Evolutionary conservation across 768 basidiomycete genomes (phyloP), one percentile per base, ranked within the genome.

Genomic region (Pseudohyphozyma bogoriensis): DNA sequence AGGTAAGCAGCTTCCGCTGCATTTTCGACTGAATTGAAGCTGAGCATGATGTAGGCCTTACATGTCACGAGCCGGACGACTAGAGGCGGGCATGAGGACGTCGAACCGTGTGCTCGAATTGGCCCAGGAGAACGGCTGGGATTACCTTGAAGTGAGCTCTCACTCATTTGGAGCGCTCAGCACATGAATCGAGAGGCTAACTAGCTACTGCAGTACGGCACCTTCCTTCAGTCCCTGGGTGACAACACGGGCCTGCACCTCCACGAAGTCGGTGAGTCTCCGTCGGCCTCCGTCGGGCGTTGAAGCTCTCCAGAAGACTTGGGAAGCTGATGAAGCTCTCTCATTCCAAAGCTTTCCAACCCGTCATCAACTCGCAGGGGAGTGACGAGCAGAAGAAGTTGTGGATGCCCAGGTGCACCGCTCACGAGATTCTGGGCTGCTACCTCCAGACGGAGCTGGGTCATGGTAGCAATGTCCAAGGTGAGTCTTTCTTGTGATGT

Each of bases 321-420:
- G 3, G 10, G 8, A 51, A 9, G 78, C 76, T 75, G 35, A 40
- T 68, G 62, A 59, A 32, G n/a, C 35, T 12, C 54, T 22, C 26
- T n/a, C 53, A 32, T 9, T 42, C 12, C 36, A 26, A 42, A 52
- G 76, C 84, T 0, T 88, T 88, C 66, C 78, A 81, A 54, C 85
- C 86, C 4, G 82, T 87, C 16, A 78, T 87, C 56, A 66, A 76
- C 52, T 77, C 80, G 1, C 85, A 87, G 74, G 84, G 77, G 0
- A 81, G 81, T 0, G 74, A 80, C 1, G 74, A 77, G 16, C 75
- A 86, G 26, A 58, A 83, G 18, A 74, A 76, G 15, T 77, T 79
- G 59, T 85, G 82, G 63, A 78, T 77, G 11, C 71, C 70, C 8
- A 75, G 83, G 16, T 77, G 81, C 18, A 66, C 76, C 2, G 75